phyloP scores from a whole-genome alignment of 495 filamentous ascomycete genomes.

The Lasiosphaeria hispida region DNA sequence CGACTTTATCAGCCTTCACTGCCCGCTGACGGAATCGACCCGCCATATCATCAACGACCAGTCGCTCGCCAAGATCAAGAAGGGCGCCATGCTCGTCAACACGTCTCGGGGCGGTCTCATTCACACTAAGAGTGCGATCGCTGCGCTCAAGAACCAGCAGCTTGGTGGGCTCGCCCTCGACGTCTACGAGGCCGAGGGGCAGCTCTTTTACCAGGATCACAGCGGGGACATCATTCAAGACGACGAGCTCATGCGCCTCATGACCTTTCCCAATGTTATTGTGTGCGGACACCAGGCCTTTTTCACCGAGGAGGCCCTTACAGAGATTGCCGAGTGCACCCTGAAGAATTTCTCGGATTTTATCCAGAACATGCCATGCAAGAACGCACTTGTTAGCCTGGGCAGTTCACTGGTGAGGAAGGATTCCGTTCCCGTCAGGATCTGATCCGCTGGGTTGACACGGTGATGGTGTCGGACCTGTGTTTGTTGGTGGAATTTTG shows the following conservation, averaged over 20 bases:
- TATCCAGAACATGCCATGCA: slow-evolving; percentile 27
- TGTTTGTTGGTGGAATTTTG: too few relatives aligned
- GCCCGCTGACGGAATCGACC: slow-evolving; percentile 59
- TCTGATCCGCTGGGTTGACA: slow-evolving; percentile 10
- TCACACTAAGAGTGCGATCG: slow-evolving; percentile 56
- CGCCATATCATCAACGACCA: slow-evolving; percentile 58
- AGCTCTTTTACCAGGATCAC: slow-evolving; percentile 64
- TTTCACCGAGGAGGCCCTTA: slow-evolving; percentile 64
- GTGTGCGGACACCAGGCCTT: slow-evolving; percentile 70
- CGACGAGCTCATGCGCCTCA: slow-evolving; percentile 63
- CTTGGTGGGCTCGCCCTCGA: slow-evolving; percentile 57
- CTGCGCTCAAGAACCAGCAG: slow-evolving; percentile 56
- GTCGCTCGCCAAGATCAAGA: slow-evolving; percentile 55
- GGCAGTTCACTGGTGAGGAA: slow-evolving; percentile 15
- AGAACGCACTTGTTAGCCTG: slow-evolving; percentile 36
- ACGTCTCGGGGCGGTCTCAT: slow-evolving; percentile 65
- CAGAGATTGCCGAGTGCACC: slow-evolving; percentile 62
- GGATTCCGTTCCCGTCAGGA: slow-evolving; percentile 25
- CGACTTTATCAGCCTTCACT: slow-evolving; percentile 65
- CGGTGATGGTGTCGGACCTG: too few relatives aligned
- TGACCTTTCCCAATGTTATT: slow-evolving; percentile 69
- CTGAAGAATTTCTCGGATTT: slow-evolving; percentile 52
- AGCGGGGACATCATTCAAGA: slow-evolving; percentile 67
- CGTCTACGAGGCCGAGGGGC: slow-evolving; percentile 55
- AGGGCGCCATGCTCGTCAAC: slow-evolving; percentile 62